Conservation (phyloP, 2,329 filamentous ascomycete genomes). For the Aureobasidium pullulans region DNA sequence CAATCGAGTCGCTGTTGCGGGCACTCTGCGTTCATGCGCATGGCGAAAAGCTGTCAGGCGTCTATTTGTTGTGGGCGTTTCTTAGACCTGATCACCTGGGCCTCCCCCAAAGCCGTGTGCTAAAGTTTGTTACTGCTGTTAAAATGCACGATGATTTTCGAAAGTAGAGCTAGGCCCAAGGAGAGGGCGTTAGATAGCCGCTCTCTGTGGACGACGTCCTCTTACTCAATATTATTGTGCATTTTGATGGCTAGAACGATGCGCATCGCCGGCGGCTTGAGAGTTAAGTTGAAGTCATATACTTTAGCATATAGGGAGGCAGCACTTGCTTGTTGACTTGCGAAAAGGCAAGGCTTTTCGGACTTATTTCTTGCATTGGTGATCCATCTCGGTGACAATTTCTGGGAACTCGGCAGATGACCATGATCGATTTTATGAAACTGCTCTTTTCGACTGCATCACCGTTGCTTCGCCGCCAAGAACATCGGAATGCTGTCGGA, state of each 20-base stretch:
- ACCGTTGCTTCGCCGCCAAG: background rate
- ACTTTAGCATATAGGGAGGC: too few relatives aligned
- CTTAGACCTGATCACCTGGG: background rate
- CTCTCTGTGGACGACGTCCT: too few relatives aligned
- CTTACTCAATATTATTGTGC: too few relatives aligned
- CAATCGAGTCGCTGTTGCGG: background rate
- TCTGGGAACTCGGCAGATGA: background rate
- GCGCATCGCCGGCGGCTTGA: too few relatives aligned
- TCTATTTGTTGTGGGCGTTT: background rate
- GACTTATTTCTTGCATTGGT: too few relatives aligned
- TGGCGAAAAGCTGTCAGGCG: background rate
- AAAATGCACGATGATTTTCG: too few relatives aligned
- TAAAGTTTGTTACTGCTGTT: too few relatives aligned
- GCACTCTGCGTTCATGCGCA: background rate
- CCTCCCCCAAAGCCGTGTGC: too few relatives aligned
- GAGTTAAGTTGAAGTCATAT: too few relatives aligned
- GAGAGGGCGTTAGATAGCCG: too few relatives aligned
- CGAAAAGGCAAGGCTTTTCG: background rate
- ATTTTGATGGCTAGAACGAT: too few relatives aligned
- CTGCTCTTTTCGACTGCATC: background rate
- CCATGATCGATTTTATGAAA: background rate
- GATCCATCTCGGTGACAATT: background rate
- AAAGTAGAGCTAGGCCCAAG: too few relatives aligned
- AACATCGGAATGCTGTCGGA: background rate
- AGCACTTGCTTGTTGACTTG: background rate